Base-by-base conservation (phyloP, 2,329 filamentous ascomycete species). In the Hortaea sp. region DNA sequence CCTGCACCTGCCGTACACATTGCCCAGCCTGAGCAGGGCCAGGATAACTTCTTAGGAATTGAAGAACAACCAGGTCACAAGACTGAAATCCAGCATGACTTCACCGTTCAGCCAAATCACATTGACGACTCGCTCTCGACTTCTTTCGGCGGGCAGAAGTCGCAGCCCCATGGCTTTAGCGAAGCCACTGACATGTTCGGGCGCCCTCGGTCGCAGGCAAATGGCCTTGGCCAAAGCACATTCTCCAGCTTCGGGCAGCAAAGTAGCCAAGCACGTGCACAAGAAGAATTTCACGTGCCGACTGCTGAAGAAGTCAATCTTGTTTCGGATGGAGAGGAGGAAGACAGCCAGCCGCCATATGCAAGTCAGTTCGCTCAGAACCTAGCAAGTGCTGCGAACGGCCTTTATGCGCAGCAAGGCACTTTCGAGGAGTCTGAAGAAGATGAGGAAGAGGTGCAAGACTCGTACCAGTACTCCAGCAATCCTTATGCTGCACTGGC, bases 341-440 rank as follows among this genome's bases (percentile, higher is more conserved):
- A 38, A 12, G 29, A 31, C 27, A 29, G 20, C 20, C 45, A 42
- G 39, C 12, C 39, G 6, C 28, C 37, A 11, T 39, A 45, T 31
- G 38, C 41, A 11, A 7, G 10, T n/a, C 27, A 32, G 6, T 42
- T 30, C 39, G 42, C 46, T 28, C 42, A 45, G 37, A 30, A 32
- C 32, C 7, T 9, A 9, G 7, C 32, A n/a, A 9, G 9, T 5
- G 7, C 34, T 30, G n/a, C n/a, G 37, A 29, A 12, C 1, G 43
- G 35, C 29, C 67, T 63, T 30, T 70, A 63, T 48, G 68, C 70
- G 35, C 66, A 69, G 5, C 65, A 69, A 9, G 68, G 70, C 45
- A 67, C 71, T 47, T 20, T 30, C 7, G 43, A 42, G 31, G 45
- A 39, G 11, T 10, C 35, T 32, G 13, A 5, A 9, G 32, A 28